Evolutionary conservation across 257 asterid genomes (phyloP).

Genomic region (Ajuga chamaepitys): DNA sequence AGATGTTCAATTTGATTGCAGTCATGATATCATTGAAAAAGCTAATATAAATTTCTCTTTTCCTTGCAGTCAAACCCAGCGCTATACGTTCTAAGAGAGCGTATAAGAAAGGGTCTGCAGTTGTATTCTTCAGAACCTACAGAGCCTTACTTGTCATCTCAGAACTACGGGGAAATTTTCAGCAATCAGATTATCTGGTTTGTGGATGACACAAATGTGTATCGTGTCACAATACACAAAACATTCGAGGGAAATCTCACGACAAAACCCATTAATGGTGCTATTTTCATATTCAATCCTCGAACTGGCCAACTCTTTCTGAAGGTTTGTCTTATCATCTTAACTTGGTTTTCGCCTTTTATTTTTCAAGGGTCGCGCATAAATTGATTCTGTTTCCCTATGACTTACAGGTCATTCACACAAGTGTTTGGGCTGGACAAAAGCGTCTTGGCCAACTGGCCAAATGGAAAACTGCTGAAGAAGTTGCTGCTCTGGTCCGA

Average conservation of each 20-base stretch:
- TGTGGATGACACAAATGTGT: conserved; percentile 96
- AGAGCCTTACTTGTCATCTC: conserved; percentile 96
- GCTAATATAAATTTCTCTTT: conserved; percentile 6
- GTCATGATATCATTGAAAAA: neutral
- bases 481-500: conserved; percentile 96
- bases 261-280: conserved; percentile 96
- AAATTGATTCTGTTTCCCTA: neutral
- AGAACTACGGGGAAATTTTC: conserved; percentile 97
- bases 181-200: conserved; percentile 99
- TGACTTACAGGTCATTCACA: conserved; percentile 78
- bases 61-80: conserved; percentile 92
- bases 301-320: conserved; percentile 94
- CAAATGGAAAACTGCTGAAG: conserved; percentile 99
- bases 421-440: conserved; percentile 99
- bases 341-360: neutral
- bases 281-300: conserved; percentile 92
- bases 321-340: conserved; percentile 43
- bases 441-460: conserved; percentile 99
- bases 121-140: conserved; percentile 98
- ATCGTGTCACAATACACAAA: conserved; percentile 97
- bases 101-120: conserved; percentile 93
- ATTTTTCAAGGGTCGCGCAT: neutral
- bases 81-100: conserved; percentile 84
- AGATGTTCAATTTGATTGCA: neutral
- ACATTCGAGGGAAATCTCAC: conserved; percentile 97